A percentile compares a stretch with the other conserved stretches of the same genome.
These are phyloP conservation scores for Penicillium riverlandense DNA, from an alignment of 495 filamentous ascomycete genomes.

Conservation along the genomic window DNA sequence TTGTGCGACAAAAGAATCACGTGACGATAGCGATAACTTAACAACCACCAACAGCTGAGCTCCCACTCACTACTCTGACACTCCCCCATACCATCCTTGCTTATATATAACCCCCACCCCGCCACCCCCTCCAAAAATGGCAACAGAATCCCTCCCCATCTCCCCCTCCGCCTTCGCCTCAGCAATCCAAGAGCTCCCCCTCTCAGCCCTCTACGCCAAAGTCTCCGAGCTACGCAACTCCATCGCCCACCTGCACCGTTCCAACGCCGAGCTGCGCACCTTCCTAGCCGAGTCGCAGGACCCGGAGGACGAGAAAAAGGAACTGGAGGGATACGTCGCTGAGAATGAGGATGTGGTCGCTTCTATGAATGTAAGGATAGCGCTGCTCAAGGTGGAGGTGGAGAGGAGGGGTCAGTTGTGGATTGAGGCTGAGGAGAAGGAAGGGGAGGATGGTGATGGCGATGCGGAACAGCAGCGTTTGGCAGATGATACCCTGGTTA, in stretches of 20 bases:
- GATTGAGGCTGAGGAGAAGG: slow-evolving; percentile 45
- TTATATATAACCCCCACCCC: too few relatives aligned
- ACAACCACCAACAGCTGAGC: too few relatives aligned
- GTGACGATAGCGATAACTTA: too few relatives aligned
- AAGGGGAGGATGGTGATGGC: slow-evolving; percentile 12
- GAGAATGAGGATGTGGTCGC: slow-evolving; percentile 73
- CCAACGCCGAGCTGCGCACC: slow-evolving; percentile 63
- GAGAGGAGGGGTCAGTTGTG: slow-evolving; percentile 67
- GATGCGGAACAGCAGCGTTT: slow-evolving; percentile 7
- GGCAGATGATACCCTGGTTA: slow-evolving; percentile 1
- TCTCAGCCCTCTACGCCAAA: slow-evolving; percentile 70
- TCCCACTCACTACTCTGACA: too few relatives aligned
- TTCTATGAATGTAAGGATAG: slow-evolving; percentile 67
- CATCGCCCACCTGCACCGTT: slow-evolving; percentile 72
- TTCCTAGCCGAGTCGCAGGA: slow-evolving; percentile 46
- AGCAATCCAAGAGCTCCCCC: slow-evolving; percentile 65
- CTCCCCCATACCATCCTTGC: too few relatives aligned
- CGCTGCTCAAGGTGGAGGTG: slow-evolving; percentile 62
- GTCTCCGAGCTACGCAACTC: slow-evolving; percentile 74
- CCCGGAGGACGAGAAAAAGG: slow-evolving; percentile 58
- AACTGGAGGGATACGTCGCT: slow-evolving; percentile 29
- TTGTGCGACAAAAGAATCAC: too few relatives aligned
- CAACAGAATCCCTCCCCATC: slow-evolving; percentile 29
- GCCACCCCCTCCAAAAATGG: slow-evolving; percentile 33
- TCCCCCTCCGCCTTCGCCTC: slow-evolving; percentile 43